These are phyloP conservation scores for Hericium rajendrae DNA, from an alignment of 768 basidiomycete genomes.

Conservation along the genomic window DNA sequence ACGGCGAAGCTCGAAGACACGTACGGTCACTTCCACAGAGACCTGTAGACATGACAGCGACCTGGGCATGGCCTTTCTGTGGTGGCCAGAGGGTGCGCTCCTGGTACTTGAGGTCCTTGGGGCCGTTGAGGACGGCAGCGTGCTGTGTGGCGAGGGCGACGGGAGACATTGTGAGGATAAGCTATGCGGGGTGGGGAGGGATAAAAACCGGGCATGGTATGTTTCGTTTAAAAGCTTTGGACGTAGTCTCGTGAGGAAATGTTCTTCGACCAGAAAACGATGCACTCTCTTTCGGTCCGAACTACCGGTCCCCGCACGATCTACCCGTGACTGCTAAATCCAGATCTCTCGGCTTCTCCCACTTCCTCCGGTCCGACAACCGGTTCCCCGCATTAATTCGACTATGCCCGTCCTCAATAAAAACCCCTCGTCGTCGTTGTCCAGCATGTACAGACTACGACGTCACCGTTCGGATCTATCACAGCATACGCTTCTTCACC, in stretches of 20 bases:
- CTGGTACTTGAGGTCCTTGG: conserved; percentile 76
- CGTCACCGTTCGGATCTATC: no score
- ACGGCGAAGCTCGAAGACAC: conserved; percentile 19
- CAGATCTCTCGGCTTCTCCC: not conserved
- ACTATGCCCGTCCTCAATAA: no score
- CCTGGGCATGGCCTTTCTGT: conserved; percentile 62
- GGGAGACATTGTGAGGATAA: conserved; percentile 29
- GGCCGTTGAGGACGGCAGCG: conserved; percentile 77
- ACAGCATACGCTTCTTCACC: not conserved
- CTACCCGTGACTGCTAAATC: not conserved
- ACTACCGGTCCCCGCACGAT: not conserved
- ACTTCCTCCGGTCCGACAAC: no score
- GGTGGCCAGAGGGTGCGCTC: conserved; percentile 68
- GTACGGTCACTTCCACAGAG: conserved; percentile 81
- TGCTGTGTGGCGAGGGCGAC: conserved; percentile 44
- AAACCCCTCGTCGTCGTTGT: no score
- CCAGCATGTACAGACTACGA: no score
- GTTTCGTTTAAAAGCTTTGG: conserved; percentile 14
- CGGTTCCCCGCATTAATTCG: no score
- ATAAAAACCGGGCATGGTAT: conserved; percentile 15
- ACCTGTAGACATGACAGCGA: conserved; percentile 74
- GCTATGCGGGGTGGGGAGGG: conserved; percentile 10
- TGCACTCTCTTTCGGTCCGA: not conserved
- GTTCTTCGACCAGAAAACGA: not conserved
- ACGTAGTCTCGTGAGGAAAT: conserved; percentile 26